Percentiles rank a stretch among this genome's conserved stretches.
Evolutionary conservation across 257 asterid species (phyloP).

Genomic region (Misopates orontium): DNA sequence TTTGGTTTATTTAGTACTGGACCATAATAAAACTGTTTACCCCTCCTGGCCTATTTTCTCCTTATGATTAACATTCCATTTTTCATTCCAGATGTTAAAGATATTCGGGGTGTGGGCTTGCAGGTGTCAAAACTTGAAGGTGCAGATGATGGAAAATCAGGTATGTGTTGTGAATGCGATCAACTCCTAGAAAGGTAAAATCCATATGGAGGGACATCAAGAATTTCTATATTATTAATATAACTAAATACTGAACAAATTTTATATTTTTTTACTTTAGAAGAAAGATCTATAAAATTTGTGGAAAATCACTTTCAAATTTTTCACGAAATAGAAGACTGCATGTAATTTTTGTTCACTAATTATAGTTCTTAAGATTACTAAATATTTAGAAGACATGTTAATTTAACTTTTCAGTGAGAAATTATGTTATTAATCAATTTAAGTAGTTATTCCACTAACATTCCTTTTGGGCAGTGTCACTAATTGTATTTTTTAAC

Average conservation of each 20-base stretch:
- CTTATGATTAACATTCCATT: slow-evolving; percentile 19
- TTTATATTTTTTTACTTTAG: neutral
- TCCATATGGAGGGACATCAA: slow-evolving; percentile 16
- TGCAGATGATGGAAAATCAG: slow-evolving; percentile 55
- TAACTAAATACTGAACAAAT: slow-evolving; percentile 9
- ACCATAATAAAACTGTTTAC: neutral
- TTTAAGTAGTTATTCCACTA: neutral
- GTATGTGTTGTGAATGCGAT: slow-evolving; percentile 39
- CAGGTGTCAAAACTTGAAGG: slow-evolving; percentile 96
- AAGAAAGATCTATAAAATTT: too few relatives aligned
- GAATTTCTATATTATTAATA: slow-evolving; percentile 1
- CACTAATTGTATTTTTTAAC: slow-evolving; percentile 12
- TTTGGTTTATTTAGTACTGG: neutral
- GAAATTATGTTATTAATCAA: neutral
- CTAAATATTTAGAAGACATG: neutral
- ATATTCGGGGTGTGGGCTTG: slow-evolving; percentile 93
- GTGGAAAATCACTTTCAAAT: neutral
- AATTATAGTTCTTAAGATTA: neutral
- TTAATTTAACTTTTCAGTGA: neutral
- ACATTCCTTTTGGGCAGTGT: neutral
- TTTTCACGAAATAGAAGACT: neutral
- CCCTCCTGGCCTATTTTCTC: neutral
- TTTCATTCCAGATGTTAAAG: slow-evolving; percentile 65
- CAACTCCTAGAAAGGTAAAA: slow-evolving; percentile 10
- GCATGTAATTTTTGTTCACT: neutral